These are phyloP conservation scores for Castanea mollissima DNA, from an alignment of 306 rosid species.

Conservation along the genomic window DNA sequence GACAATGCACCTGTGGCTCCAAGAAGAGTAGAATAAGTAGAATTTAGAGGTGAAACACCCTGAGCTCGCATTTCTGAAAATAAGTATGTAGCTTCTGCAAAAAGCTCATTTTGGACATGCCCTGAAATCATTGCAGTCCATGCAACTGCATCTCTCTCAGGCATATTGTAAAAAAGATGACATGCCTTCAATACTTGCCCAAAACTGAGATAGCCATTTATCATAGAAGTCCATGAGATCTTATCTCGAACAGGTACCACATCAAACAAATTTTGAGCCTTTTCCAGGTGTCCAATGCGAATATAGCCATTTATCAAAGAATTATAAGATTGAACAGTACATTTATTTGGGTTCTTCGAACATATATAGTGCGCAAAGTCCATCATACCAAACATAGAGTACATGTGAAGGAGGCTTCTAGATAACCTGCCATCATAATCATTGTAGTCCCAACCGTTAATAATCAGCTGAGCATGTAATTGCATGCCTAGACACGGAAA, in stretches of 20 bases:
- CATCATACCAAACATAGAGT: slow-evolving; percentile 55
- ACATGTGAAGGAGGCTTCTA: slow-evolving; percentile 72
- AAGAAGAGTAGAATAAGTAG: slow-evolving; percentile 59
- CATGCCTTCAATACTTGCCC: slow-evolving; percentile 59
- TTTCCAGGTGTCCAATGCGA: slow-evolving; percentile 42
- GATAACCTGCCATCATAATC: slow-evolving; percentile 63
- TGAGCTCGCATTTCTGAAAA: slow-evolving; percentile 52
- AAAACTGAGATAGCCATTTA: slow-evolving; percentile 51
- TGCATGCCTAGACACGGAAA: slow-evolving; percentile 57
- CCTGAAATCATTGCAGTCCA: slow-evolving; percentile 77
- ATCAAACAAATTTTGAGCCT: slow-evolving; percentile 61
- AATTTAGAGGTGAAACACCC: slow-evolving; percentile 49
- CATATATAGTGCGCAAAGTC: slow-evolving; percentile 42
- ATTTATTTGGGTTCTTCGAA: slow-evolving; percentile 19
- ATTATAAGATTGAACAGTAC: slow-evolving; percentile 45
- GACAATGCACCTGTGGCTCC: slow-evolving; percentile 79
- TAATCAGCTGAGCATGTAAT: slow-evolving; percentile 59
- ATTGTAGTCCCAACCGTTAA: slow-evolving; percentile 37
- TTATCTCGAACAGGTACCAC: slow-evolving; percentile 38
- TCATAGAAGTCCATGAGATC: slow-evolving; percentile 65
- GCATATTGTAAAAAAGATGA: slow-evolving; percentile 50
- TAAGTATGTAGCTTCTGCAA: slow-evolving; percentile 48
- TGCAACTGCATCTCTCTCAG: slow-evolving; percentile 63
- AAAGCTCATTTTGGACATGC: slow-evolving; percentile 54
- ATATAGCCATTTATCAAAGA: slow-evolving; percentile 61